A percentile compares a stretch with the other conserved stretches of the same genome.
phyloP scores from a whole-genome alignment of 345 rosid species.

The Populus nigra region DNA sequence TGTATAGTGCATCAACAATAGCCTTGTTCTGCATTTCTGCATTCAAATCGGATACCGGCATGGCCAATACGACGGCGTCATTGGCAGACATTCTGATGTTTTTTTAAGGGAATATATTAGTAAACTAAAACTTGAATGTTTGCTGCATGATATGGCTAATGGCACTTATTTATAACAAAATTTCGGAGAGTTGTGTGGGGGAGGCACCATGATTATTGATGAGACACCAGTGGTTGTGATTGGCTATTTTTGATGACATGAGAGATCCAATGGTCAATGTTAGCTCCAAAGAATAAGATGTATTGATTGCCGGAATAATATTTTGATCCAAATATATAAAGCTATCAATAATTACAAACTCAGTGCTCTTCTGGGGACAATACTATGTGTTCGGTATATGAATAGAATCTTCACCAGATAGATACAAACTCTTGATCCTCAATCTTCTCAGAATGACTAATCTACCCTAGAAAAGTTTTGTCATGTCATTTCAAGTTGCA shows the following conservation, averaged over 20 bases:
- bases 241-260: background rate
- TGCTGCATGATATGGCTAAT: too few relatives aligned
- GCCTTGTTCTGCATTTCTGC: constrained; percentile 30
- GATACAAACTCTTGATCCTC: background rate
- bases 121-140: background rate
- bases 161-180: too few relatives aligned
- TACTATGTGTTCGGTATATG: background rate
- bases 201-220: too few relatives aligned
- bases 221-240: background rate
- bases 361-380: constrained; percentile 6
- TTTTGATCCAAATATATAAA: too few relatives aligned
- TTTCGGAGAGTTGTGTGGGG: too few relatives aligned
- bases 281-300: background rate
- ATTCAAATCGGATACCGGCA: background rate
- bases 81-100: too few relatives aligned
- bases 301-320: too few relatives aligned
- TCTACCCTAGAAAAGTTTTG: background rate
- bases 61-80: too few relatives aligned
- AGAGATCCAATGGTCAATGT: background rate
- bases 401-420: background rate
- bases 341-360: too few relatives aligned
- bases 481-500: background rate
- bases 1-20: constrained; percentile 43
- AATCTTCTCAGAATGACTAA: background rate
- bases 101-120: too few relatives aligned